phyloP scores from a whole-genome alignment of 768 basidiomycete genomes.

The Hebeloma cylindrosporum region DNA sequence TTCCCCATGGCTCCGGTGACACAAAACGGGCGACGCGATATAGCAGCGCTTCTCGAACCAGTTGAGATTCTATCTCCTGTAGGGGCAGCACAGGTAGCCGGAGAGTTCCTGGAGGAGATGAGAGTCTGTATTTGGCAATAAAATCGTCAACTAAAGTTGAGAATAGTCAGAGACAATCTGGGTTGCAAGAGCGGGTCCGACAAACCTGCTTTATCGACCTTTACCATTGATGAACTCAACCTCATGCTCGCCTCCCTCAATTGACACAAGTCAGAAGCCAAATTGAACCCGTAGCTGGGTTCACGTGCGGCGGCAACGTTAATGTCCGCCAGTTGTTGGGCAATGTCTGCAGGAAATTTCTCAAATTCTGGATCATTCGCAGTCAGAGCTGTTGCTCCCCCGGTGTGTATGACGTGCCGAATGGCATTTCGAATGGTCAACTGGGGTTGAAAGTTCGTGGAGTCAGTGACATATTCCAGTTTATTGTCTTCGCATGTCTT shows the following conservation, averaged over 20 bases:
- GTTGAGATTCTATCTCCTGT: conserved; percentile 30
- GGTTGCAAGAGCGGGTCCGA: not conserved
- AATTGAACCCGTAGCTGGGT: conserved; percentile 31
- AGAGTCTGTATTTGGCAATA: conserved; percentile 35
- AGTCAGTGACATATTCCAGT: conserved; percentile 63
- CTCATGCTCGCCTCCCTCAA: conserved; percentile 37
- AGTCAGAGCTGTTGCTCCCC: not conserved
- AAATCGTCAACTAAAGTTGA: conserved; percentile 40
- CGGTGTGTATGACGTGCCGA: conserved; percentile 38
- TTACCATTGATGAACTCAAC: conserved; percentile 36
- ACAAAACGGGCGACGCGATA: conserved; percentile 64
- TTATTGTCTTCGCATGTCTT: conserved; percentile 69
- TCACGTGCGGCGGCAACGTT: conserved; percentile 29
- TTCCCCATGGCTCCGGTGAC: conserved; percentile 79
- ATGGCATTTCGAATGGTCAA: conserved; percentile 74
- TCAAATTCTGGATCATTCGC: conserved; percentile 10
- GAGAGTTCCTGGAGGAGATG: conserved; percentile 52
- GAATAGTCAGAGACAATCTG: conserved; percentile 11
- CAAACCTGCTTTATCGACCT: conserved; percentile 48
- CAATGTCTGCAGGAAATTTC: conserved; percentile 31
- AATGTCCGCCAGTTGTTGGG: conserved; percentile 32
- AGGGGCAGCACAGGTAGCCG: conserved; percentile 42
- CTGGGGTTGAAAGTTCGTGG: conserved; percentile 73
- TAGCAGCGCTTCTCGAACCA: conserved; percentile 43
- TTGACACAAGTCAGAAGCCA: conserved; percentile 32